Conservation (phyloP, 2,329 filamentous ascomycete genomes). For the Colletotrichum orbiculare region DNA sequence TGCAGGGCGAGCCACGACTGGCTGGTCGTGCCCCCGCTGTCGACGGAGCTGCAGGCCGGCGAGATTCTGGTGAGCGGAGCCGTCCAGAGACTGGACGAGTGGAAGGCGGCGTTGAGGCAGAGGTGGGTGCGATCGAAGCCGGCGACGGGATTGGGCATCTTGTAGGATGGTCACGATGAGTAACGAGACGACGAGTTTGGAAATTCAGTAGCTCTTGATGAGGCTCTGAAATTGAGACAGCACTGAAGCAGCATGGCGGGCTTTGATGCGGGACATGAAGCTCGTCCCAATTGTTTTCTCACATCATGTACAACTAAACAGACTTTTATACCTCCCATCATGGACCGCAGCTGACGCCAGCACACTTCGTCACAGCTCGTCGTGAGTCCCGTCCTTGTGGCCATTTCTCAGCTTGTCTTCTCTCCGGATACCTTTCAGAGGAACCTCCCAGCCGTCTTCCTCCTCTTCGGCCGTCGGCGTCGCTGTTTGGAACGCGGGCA, state of each 20-base stretch:
- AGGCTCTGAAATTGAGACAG: too few species aligned
- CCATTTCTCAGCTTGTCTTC: too few species aligned
- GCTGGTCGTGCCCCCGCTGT: constrained; percentile 51
- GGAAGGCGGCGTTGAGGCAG: constrained; percentile 48
- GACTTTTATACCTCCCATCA: too few species aligned
- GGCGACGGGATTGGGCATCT: constrained; percentile 16
- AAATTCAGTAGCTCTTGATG: too few species aligned
- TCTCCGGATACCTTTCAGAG: too few species aligned
- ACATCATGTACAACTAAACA: too few species aligned
- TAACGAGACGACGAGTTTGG: too few species aligned
- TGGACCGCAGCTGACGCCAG: too few species aligned
- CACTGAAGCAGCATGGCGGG: too few species aligned
- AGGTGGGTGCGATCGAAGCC: constrained; percentile 32
- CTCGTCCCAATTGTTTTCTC: too few species aligned
- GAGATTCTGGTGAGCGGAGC: constrained; percentile 51
- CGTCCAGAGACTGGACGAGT: constrained; percentile 48
- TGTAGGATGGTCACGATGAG: not conserved
- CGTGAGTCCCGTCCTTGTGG: constrained; percentile 2
- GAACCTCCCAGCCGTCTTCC: too few species aligned
- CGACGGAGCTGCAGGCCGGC: constrained; percentile 48
- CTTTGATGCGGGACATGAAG: too few species aligned
- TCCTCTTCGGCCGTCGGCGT: not conserved
- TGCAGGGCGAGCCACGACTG: constrained; percentile 48
- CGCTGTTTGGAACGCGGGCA: not conserved
- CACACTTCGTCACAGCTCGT: constrained; percentile 13